Evolutionary conservation across 768 basidiomycete species (phyloP).

Genomic region (Austroboletus festivus): DNA sequence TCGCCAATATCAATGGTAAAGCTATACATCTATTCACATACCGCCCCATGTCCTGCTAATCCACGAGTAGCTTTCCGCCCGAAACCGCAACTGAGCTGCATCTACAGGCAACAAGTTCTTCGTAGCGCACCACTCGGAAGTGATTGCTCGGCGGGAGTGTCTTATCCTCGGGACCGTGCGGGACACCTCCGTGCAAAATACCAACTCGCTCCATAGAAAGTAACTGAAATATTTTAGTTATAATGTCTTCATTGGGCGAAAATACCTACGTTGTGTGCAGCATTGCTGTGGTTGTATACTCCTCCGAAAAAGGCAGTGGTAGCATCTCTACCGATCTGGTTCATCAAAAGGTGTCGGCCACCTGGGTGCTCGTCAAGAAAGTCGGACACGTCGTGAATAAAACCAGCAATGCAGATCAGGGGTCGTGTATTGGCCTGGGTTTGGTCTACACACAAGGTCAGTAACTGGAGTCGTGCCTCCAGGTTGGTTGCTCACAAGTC

Average conservation of each 20-base stretch:
- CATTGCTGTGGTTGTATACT: constrained; percentile 86
- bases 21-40: too few species aligned
- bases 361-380: constrained; percentile 94
- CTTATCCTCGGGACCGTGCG: constrained; percentile 58
- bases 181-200: constrained; percentile 48
- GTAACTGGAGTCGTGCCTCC: background rate
- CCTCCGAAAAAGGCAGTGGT: constrained; percentile 94
- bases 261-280: constrained; percentile 71
- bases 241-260: background rate
- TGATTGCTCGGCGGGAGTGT: constrained; percentile 70
- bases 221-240: constrained; percentile 13
- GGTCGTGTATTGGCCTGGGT: constrained; percentile 77
- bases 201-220: constrained; percentile 57
- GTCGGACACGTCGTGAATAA: constrained; percentile 83
- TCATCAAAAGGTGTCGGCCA: constrained; percentile 78
- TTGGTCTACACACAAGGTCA: constrained; percentile 50
- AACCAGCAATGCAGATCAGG: constrained; percentile 82
- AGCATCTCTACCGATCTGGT: constrained; percentile 86
- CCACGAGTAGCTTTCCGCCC: constrained; percentile 52
- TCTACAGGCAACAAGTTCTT: constrained; percentile 47
- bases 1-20: too few species aligned
- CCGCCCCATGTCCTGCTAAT: constrained; percentile 29
- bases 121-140: constrained; percentile 62
- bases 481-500: constrained; percentile 52
- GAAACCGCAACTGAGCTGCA: constrained; percentile 55